Evolutionary conservation across 1,284 basidiomycete species (phyloP).

Genomic region (Phlebopus sp.): DNA sequence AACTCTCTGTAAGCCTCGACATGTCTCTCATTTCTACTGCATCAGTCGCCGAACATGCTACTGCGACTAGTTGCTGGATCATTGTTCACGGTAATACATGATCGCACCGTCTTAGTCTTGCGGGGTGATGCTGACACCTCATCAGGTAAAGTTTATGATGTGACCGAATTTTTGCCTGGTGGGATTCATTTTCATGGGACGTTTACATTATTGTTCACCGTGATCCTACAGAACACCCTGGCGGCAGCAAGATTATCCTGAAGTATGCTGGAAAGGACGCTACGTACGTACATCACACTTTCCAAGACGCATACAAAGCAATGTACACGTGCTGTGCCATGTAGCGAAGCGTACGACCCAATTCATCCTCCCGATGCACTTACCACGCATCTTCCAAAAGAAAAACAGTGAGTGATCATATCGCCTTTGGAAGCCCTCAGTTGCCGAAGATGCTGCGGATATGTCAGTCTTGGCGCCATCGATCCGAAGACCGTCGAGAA

Average conservation of each 20-base stretch:
- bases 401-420: conserved; percentile 41
- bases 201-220: conserved; percentile 8
- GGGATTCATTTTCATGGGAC: conserved; percentile 2
- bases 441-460: background rate
- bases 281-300: conserved; percentile 41
- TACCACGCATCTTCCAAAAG: conserved; percentile 53
- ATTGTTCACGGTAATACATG: conserved; percentile 59
- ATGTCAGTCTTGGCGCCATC: conserved; percentile 36
- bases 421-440: background rate
- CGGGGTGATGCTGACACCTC: background rate
- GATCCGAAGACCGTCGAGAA: conserved; percentile 45
- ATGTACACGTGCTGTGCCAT: background rate
- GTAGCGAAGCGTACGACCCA: conserved; percentile 55
- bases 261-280: conserved; percentile 78
- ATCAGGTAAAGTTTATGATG: conserved; percentile 65
- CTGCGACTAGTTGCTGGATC: conserved; percentile 60
- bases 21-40: conserved; percentile 23
- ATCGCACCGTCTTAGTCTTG: background rate
- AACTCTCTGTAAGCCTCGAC: background rate
- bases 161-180: conserved; percentile 66
- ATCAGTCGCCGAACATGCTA: conserved; percentile 44
- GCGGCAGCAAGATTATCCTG: conserved; percentile 57
- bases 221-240: conserved; percentile 43
- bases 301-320: background rate
- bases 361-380: conserved; percentile 67